Conservation (phyloP, 2,329 filamentous ascomycete genomes). For the Colletotrichum noveboracense region DNA sequence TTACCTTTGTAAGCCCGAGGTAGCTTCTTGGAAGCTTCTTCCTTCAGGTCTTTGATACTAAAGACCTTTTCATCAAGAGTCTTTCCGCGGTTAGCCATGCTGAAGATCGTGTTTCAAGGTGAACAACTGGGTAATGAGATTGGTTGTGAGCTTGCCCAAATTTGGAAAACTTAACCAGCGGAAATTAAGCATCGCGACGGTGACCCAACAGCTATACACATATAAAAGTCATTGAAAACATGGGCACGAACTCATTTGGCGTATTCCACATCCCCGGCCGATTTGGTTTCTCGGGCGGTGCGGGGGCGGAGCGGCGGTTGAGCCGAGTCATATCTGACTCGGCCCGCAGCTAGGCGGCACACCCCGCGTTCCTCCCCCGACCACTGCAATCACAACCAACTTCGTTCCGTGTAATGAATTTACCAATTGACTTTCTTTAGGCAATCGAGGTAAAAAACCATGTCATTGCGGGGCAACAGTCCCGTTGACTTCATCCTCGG, state of each 20-base stretch:
- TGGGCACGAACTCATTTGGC: too few species aligned
- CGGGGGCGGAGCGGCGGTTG: not conserved
- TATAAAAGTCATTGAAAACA: too few species aligned
- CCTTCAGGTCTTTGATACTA: not conserved
- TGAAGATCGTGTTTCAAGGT: not conserved
- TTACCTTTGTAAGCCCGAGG: not conserved
- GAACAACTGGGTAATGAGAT: not conserved
- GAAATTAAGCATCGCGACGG: too few species aligned
- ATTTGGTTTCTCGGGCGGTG: not conserved
- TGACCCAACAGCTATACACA: too few species aligned
- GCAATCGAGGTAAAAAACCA: too few species aligned
- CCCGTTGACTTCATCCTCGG: not conserved
- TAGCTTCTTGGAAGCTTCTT: not conserved
- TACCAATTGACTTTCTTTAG: accelerated
- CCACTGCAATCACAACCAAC: not conserved
- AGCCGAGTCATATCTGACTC: not conserved
- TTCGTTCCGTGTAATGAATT: not conserved
- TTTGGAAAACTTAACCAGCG: too few species aligned
- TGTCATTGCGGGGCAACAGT: not conserved
- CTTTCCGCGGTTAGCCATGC: not conserved
- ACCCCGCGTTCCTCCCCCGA: not conserved
- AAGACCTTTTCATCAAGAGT: not conserved
- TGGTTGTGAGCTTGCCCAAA: too few species aligned
- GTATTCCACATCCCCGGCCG: too few species aligned
- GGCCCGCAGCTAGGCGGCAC: not conserved